These are phyloP conservation scores for Penicillium sumatraense DNA, from an alignment of 2,329 filamentous ascomycete species.

Conservation along the genomic window DNA sequence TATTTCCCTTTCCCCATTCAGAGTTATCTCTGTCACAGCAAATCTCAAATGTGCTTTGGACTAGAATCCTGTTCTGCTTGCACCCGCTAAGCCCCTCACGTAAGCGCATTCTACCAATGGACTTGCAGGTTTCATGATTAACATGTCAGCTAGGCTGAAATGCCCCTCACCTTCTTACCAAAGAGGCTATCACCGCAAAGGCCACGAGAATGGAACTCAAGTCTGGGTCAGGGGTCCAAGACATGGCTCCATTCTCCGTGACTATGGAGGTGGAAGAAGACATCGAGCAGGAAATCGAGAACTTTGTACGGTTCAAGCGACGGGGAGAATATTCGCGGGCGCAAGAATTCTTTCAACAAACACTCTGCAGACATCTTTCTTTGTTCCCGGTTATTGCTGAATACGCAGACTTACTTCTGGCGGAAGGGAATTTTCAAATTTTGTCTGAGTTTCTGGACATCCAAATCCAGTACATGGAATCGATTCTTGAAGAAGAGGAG, in stretches of 20 bases:
- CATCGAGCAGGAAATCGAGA: conserved; percentile 10
- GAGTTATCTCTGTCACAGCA: background rate
- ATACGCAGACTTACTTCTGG: conserved; percentile 1
- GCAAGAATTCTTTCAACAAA: background rate
- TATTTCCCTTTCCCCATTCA: background rate
- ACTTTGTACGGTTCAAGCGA: conserved; percentile 10
- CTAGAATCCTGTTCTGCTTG: background rate
- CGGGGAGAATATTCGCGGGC: background rate
- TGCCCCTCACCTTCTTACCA: background rate
- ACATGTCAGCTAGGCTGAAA: background rate
- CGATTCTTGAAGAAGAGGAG: background rate
- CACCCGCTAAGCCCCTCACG: background rate
- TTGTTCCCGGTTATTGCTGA: conserved; percentile 2
- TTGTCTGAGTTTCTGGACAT: background rate
- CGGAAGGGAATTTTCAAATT: background rate
- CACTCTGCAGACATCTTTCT: background rate
- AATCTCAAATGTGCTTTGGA: too few relatives aligned
- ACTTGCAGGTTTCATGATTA: background rate
- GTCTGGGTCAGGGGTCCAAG: background rate
- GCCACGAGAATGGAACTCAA: background rate
- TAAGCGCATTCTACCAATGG: background rate
- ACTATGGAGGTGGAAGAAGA: conserved; percentile 9
- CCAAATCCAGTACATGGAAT: background rate
- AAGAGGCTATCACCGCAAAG: background rate
- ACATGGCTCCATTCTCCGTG: background rate